Evolutionary conservation across 805 yeast genomes (phyloP).

Genomic region (Monosporozyma unispora): DNA sequence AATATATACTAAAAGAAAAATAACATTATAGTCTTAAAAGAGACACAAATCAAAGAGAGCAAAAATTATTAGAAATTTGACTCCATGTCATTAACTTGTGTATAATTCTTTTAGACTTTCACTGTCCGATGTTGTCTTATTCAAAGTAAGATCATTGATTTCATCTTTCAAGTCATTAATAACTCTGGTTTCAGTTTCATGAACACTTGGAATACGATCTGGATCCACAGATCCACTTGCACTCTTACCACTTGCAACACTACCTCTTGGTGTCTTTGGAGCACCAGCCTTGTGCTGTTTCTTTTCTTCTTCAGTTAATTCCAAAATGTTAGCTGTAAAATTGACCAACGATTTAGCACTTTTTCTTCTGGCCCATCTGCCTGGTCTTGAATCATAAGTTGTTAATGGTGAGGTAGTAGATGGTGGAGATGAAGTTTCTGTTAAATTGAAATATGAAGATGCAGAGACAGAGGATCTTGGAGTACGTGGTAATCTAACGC

Average conservation of each 20-base stretch:
- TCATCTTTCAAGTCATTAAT: conserved; percentile 15
- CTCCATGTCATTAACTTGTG: not conserved
- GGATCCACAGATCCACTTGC: not conserved
- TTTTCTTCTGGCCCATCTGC: conserved; percentile 54
- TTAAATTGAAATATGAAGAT: conserved; percentile 1
- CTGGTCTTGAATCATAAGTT: conserved; percentile 29
- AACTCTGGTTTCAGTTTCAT: not conserved
- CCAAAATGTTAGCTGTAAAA: conserved; percentile 57
- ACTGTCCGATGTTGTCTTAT: not conserved
- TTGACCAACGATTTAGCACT: conserved; percentile 68
- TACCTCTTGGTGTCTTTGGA: conserved; percentile 16
- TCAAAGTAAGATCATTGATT: conserved; percentile 9
- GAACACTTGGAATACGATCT: not conserved
- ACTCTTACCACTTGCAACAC: conserved; percentile 11
- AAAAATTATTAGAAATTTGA: not conserved
- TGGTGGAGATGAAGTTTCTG: conserved; percentile 6
- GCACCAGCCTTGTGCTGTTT: conserved; percentile 21
- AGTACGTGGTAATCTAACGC: conserved; percentile 24
- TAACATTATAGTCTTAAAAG: not conserved
- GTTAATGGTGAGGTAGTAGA: conserved; percentile 5
- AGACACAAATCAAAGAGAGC: not conserved
- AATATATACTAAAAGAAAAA: not conserved
- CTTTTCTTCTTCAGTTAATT: conserved; percentile 55
- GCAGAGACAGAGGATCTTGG: conserved; percentile 22
- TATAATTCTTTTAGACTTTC: not conserved